Percentiles rank a stretch among this genome's conserved stretches.
Evolutionary conservation across 1,284 basidiomycete species (phyloP).

Genomic region (Hymenochaete sp.): DNA sequence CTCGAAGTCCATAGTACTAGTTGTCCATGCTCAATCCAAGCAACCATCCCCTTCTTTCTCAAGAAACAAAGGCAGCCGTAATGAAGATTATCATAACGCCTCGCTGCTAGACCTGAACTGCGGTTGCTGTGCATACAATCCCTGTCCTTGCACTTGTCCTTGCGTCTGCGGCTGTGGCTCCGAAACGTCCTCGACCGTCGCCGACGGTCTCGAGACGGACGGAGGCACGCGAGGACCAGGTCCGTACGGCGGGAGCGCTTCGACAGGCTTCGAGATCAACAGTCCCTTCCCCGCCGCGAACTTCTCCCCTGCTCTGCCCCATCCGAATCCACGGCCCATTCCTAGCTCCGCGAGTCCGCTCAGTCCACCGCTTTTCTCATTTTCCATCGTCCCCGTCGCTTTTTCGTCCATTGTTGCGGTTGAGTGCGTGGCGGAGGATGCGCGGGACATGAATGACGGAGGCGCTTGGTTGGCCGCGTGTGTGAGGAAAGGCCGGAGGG

Average conservation of each 20-base stretch:
- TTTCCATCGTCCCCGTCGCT: not conserved
- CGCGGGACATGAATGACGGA: slow-evolving; percentile 26
- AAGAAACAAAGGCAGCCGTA: no score
- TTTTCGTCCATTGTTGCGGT: slow-evolving; percentile 1
- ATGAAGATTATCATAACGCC: not conserved
- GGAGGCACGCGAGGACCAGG: slow-evolving; percentile 10
- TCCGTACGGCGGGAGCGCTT: slow-evolving; percentile 49
- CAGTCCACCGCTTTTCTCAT: slow-evolving; percentile 4
- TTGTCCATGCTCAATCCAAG: no score
- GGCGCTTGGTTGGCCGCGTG: slow-evolving; percentile 33
- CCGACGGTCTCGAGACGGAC: slow-evolving; percentile 1
- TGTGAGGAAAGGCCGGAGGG: slow-evolving; percentile 34
- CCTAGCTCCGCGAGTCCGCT: not conserved
- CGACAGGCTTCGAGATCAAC: slow-evolving; percentile 44
- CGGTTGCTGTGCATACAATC: slow-evolving; percentile 3
- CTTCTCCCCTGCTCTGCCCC: slow-evolving; percentile 13
- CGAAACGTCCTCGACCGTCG: not conserved
- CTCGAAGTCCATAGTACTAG: not conserved
- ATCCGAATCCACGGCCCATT: slow-evolving; percentile 6
- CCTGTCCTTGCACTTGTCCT: not conserved
- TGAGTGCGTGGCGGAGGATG: slow-evolving; percentile 4
- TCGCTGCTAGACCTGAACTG: slow-evolving; percentile 10
- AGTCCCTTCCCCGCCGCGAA: slow-evolving; percentile 42
- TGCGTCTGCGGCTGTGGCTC: not conserved
- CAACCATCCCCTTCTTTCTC: no score